These are phyloP conservation scores for Berberis thunbergii DNA, from an alignment of 164 flowering plant species.

Conservation along the genomic window DNA sequence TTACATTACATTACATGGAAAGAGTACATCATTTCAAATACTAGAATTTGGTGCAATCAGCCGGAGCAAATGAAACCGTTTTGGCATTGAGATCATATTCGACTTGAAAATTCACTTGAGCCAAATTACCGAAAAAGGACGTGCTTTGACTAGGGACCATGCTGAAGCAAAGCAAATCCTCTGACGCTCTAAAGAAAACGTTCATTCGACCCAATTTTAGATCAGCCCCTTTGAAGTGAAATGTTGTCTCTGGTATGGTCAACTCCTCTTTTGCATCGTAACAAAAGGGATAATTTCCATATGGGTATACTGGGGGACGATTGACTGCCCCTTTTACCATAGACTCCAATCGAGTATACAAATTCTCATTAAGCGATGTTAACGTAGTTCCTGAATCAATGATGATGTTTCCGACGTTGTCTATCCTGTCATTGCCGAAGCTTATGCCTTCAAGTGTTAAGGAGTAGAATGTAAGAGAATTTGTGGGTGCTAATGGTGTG, in stretches of 20 bases:
- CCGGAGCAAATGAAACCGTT: constrained; percentile 20
- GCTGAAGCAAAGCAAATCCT: constrained; percentile 15
- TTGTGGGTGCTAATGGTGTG: constrained; percentile 24
- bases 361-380: constrained; percentile 14
- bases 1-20: too few species aligned
- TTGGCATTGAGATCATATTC: constrained; percentile 19
- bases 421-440: constrained; percentile 22
- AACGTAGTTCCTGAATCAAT: constrained; percentile 61
- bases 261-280: neutral
- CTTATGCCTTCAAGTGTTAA: constrained; percentile 32
- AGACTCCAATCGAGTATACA: constrained; percentile 16
- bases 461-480: constrained; percentile 24
- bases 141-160: neutral
- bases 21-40: too few species aligned
- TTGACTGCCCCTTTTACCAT: constrained; percentile 3
- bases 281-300: constrained; percentile 6
- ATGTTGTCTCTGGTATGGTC: neutral
- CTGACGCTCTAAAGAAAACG: constrained; percentile 9
- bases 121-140: constrained; percentile 21
- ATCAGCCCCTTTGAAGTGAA: constrained; percentile 21
- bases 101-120: constrained; percentile 22
- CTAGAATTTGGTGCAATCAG: constrained; percentile 20
- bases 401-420: constrained; percentile 35
- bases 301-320: neutral
- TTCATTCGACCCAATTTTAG: constrained; percentile 14